phyloP scores from a whole-genome alignment of 1,284 basidiomycete genomes.

The Ganoderma lingzhi region DNA sequence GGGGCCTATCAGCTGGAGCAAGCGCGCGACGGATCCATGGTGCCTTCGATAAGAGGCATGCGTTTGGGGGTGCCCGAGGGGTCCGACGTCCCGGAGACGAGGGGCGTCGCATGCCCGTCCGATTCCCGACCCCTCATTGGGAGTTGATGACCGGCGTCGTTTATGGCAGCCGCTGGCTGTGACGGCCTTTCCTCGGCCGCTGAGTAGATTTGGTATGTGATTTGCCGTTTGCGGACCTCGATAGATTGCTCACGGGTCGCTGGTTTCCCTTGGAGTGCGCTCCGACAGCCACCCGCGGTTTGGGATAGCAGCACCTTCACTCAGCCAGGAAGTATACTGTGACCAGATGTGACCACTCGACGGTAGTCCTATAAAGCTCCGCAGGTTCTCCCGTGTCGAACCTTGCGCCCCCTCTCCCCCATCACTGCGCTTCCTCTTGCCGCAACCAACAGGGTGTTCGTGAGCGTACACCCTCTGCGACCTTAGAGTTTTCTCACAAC shows the following conservation, averaged over 20 bases:
- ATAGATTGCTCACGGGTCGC: neutral
- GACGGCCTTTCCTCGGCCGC: neutral
- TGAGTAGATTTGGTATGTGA: conserved; percentile 16
- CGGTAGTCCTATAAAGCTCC: conserved; percentile 4
- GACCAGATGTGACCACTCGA: neutral
- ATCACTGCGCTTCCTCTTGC: conserved; percentile 26
- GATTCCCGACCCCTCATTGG: conserved; percentile 20
- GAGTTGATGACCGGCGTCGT: conserved; percentile 26
- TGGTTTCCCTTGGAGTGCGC: conserved; percentile 1
- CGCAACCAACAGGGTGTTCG: conserved; percentile 33
- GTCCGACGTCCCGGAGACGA: conserved; percentile 31
- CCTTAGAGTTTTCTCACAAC: neutral
- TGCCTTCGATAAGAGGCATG: conserved; percentile 2
- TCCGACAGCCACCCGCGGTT: neutral
- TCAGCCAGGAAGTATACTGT: neutral
- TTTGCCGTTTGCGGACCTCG: conserved; percentile 16
- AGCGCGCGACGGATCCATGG: neutral
- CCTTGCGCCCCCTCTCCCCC: conserved; percentile 31
- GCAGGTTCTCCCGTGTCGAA: neutral
- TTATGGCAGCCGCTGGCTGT: conserved; percentile 15
- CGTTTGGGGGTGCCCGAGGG: neutral
- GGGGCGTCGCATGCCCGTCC: conserved; percentile 4
- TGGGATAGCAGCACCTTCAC: conserved; percentile 6
- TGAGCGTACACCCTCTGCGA: conserved; percentile 19
- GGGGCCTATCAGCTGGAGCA: too few relatives aligned